These are phyloP conservation scores for Fusarium circinatum DNA, from an alignment of 2,329 filamentous ascomycete genomes.

Conservation along the genomic window DNA sequence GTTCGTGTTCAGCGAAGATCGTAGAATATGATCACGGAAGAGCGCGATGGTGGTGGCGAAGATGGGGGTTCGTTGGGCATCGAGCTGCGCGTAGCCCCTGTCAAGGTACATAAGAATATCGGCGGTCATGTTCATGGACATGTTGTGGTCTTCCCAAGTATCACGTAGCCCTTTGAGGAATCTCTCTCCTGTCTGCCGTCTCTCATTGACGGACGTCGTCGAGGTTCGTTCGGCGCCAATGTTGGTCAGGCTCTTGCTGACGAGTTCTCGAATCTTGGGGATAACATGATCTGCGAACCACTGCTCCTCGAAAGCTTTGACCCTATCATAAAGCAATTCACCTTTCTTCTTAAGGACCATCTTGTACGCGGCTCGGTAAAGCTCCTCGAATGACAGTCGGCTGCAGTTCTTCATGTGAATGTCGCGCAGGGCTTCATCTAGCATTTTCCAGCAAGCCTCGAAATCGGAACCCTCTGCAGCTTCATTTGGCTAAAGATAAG, in stretches of 20 bases:
- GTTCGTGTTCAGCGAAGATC: slow-evolving; percentile 62
- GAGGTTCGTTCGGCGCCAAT: slow-evolving; percentile 66
- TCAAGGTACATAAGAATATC: slow-evolving; percentile 99
- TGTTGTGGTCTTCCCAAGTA: slow-evolving; percentile 89
- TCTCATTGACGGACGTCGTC: slow-evolving; percentile 77
- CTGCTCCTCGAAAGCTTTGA: slow-evolving; percentile 81
- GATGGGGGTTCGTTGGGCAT: slow-evolving; percentile 77
- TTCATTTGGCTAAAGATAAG: slow-evolving; percentile 46
- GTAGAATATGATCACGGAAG: slow-evolving; percentile 87
- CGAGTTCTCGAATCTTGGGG: slow-evolving; percentile 73
- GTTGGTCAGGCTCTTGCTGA: slow-evolving; percentile 73
- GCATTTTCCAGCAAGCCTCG: slow-evolving; percentile 82
- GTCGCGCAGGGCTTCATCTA: slow-evolving; percentile 81
- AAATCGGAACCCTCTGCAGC: slow-evolving; percentile 76
- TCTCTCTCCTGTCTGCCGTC: slow-evolving; percentile 81
- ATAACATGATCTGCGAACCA: slow-evolving; percentile 84
- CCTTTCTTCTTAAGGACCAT: slow-evolving; percentile 91
- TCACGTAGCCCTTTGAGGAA: slow-evolving; percentile 81
- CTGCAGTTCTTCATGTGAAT: slow-evolving; percentile 95
- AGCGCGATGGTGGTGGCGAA: slow-evolving; percentile 86
- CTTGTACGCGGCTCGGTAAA: slow-evolving; percentile 94
- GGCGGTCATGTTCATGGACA: slow-evolving; percentile 95
- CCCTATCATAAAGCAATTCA: slow-evolving; percentile 80
- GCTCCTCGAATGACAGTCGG: slow-evolving; percentile 89
- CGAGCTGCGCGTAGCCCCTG: slow-evolving; percentile 77